phyloP scores from a whole-genome alignment of 495 filamentous ascomycete species.

The Tricharina praecox region DNA sequence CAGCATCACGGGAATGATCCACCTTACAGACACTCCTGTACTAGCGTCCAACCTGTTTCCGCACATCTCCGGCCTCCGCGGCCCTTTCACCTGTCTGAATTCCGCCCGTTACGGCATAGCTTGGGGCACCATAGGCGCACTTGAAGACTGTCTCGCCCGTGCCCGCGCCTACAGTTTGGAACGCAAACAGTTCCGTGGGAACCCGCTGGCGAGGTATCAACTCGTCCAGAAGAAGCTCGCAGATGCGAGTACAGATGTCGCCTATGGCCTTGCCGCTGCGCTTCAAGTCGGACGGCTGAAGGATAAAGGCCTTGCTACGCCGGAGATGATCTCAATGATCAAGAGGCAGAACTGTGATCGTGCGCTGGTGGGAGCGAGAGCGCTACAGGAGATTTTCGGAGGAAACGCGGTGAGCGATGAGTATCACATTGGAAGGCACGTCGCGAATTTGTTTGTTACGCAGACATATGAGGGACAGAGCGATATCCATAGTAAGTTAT shows the following conservation, averaged over 20 bases:
- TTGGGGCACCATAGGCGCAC: conserved; percentile 78
- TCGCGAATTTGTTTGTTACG: conserved; percentile 90
- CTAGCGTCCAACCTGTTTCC: conserved; percentile 89
- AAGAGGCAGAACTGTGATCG: conserved; percentile 96
- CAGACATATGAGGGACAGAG: conserved; percentile 97
- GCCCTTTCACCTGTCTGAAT: conserved; percentile 88
- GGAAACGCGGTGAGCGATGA: conserved; percentile 95
- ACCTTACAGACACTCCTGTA: conserved; percentile 77
- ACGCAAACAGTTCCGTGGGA: conserved; percentile 89
- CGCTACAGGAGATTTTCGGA: conserved; percentile 88
- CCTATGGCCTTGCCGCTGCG: conserved; percentile 72
- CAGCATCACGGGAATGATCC: conserved; percentile 95
- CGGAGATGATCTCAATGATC: conserved; percentile 98
- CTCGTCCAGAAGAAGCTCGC: conserved; percentile 96
- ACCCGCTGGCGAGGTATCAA: conserved; percentile 91
- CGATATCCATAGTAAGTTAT: conserved; percentile 71
- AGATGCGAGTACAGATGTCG: conserved; percentile 77
- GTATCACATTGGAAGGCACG: conserved; percentile 85
- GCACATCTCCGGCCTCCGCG: conserved; percentile 66
- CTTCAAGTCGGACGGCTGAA: conserved; percentile 85
- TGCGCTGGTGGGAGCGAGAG: conserved; percentile 61
- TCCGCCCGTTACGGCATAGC: conserved; percentile 85
- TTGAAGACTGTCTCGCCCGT: conserved; percentile 74
- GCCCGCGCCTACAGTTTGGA: conserved; percentile 77
- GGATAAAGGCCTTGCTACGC: conserved; percentile 69